A percentile compares a stretch with the other conserved stretches of the same genome.
These are phyloP conservation scores for Bipolaris cookei DNA, from an alignment of 2,329 filamentous ascomycete genomes.

Conservation along the genomic window DNA sequence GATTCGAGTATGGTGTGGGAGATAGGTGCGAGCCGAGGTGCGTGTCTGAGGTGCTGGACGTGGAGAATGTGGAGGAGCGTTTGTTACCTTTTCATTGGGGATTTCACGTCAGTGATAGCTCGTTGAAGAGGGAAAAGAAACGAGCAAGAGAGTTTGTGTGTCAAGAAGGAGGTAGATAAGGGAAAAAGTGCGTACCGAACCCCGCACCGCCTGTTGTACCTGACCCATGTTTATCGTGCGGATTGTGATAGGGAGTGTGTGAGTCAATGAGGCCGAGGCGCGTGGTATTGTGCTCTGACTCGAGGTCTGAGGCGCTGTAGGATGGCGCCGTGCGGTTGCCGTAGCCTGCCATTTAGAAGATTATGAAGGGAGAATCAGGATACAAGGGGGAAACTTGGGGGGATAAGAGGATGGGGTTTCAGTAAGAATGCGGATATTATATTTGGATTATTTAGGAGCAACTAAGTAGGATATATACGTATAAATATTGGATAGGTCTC, in stretches of 20 bases:
- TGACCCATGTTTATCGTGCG: constrained; percentile 39
- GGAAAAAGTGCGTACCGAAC: constrained; percentile 25
- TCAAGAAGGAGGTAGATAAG: background rate
- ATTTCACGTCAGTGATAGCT: constrained; percentile 13
- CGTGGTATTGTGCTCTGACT: constrained; percentile 34
- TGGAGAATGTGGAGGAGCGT: constrained; percentile 20
- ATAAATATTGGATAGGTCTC: background rate
- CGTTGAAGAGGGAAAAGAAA: no score
- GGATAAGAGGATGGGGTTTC: background rate
- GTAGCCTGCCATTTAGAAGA: constrained; percentile 42
- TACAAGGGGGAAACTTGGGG: background rate
- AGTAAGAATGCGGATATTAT: no score
- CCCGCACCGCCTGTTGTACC: constrained; percentile 45
- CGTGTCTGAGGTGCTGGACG: constrained; percentile 1
- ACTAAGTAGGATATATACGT: constrained; percentile 9
- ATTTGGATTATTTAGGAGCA: background rate
- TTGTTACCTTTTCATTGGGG: constrained; percentile 52
- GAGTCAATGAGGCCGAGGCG: constrained; percentile 37
- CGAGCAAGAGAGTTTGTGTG: background rate
- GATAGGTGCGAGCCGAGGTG: constrained; percentile 31
- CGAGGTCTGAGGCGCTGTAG: constrained; percentile 23
- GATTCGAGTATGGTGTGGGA: constrained; percentile 34
- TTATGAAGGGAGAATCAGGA: no score
- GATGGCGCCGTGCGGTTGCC: constrained; percentile 44
- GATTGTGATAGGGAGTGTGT: constrained; percentile 36